Evolutionary conservation across 371 early-diverging fungal species (phyloP), one percentile per base, ranked within the genome.

Genomic region (Amoeboaphelidium protococcarum): DNA sequence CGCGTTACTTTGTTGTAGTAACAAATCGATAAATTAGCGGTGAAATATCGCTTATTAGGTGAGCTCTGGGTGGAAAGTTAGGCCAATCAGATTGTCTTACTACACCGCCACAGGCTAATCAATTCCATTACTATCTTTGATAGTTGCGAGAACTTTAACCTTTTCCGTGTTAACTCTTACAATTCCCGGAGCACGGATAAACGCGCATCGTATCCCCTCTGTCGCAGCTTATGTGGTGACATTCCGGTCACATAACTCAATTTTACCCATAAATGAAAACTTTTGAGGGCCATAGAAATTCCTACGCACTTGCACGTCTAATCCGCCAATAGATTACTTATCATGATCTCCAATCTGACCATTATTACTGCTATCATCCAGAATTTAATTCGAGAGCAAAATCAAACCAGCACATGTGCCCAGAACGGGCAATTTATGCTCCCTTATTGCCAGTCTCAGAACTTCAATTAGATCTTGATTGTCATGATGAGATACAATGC

Each of bases 391-490:
- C 2, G 86, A 68, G 42, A 92, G 67, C 57, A 92, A 67, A 48
- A 92, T 90, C 76, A 92, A 67, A 26, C 94, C 94, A 20, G 94
- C 94, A 57, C 94, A 92, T 42, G 91, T 90, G 19, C 94, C 94
- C 69, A 67, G 42, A 10, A 48, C 42, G 23, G 27, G 24, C 20
- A 41, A 19, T 23, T 23, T 10, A 44, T 16, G 44, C 4, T 23
- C 10, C 4, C 24, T 4, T 26, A 44, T 10, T 10, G 10, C 37
- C 10, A 16, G 10, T 31, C 37, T 31, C 16, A 31, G 10, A 31
- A 31, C 6, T 31, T 10, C 37, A 31, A 16, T 6, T 6, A 31
- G 37, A 6, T 16, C 37, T 31, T 31, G 6, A 31, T 31, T 16
- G 16, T 10, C 16, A 10, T 10, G 37, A 31, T 16, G 37, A 6